Base-by-base conservation (phyloP, 2,329 filamentous ascomycete species). In the Colletotrichum simmondsii region DNA sequence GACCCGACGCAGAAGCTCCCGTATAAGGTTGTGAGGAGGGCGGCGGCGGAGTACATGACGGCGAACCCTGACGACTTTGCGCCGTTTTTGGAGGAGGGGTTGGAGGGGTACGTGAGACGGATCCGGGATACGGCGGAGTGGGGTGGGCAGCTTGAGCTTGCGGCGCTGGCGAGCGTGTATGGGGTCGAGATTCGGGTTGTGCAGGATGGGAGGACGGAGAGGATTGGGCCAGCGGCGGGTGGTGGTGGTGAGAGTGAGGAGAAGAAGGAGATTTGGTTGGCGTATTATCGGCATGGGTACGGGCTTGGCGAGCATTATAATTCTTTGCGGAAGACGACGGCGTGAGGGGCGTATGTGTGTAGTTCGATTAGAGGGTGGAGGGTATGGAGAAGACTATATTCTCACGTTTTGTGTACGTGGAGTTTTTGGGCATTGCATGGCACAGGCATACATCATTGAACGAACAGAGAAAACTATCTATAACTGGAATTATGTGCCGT, bases 221-320 rank as follows among this genome's bases (percentile, higher is more conserved):
- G 89, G 76, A 94, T 98, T 74, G 87, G 88, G 77, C 88, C 90
- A 75, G 78, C 78, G 7, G 37, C 37, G 37, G 16, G 37, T 16
- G 83, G 79, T 16, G 83, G 79, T 2, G 86, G 83, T 24, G 79
- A 76, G 28, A 80, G 82, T 32, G 83, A 82, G 4, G 83, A 85
- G 64, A 86, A 84, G 26, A 80, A 82, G 65, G 86, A 84, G 76
- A 89, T 89, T 63, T 98, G 97, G 96, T 82, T 99, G 82, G 96
- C 95, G 46, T 99, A 98, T 83, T 98, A 98, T 83, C 89, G 94
- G 78, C 95, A 98, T 85, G 94, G 94, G 61, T 98, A 97, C 82
- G 96, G 96, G 1, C 85, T 99, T 62, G 97, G 97, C 14, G 97
- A 98, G 85, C 97, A 99, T 84, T 99, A 99, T 84, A 99, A 99